Percentiles rank a stretch among this genome's conserved stretches.
Evolutionary conservation across 2,329 filamentous ascomycete genomes (phyloP).

Genomic region (Shiraia bambusicola): DNA sequence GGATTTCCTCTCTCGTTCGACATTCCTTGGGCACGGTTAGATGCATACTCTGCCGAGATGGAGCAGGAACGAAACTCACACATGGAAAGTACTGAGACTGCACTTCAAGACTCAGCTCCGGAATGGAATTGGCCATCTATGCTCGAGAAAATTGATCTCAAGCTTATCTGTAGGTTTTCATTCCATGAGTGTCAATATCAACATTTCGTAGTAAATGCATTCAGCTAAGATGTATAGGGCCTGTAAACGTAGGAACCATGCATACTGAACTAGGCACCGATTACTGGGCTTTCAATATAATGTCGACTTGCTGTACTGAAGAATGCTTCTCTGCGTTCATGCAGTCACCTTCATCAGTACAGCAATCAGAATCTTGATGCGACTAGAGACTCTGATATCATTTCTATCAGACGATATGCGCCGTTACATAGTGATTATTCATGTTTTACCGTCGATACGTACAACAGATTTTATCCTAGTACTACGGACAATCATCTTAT

Average conservation of each 20-base stretch:
- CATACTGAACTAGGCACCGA: constrained; percentile 21
- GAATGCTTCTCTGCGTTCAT: constrained; percentile 15
- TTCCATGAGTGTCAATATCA: neutral
- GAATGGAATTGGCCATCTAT: constrained; percentile 33
- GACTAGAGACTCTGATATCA: no score
- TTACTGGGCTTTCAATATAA: constrained; percentile 21
- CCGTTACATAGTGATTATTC: no score
- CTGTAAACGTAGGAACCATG: constrained; percentile 14
- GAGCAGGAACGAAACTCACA: constrained; percentile 6
- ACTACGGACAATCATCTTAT: no score
- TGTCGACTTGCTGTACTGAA: constrained; percentile 20
- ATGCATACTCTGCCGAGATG: constrained; percentile 13
- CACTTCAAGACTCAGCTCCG: constrained; percentile 13
- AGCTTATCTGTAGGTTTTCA: constrained; percentile 19
- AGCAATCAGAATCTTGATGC: no score
- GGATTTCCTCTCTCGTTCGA: constrained; percentile 14
- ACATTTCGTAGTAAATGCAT: neutral
- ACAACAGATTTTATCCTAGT: no score
- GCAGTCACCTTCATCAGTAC: neutral
- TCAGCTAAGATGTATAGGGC: constrained; percentile 8
- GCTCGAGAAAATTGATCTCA: constrained; percentile 16
- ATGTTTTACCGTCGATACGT: no score
- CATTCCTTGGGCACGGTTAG: constrained; percentile 27
- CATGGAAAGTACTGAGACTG: neutral
- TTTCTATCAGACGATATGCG: no score